Base-by-base conservation (phyloP, 1,139 yeast genomes). In the Yamadazyma pseudoaaseri region DNA sequence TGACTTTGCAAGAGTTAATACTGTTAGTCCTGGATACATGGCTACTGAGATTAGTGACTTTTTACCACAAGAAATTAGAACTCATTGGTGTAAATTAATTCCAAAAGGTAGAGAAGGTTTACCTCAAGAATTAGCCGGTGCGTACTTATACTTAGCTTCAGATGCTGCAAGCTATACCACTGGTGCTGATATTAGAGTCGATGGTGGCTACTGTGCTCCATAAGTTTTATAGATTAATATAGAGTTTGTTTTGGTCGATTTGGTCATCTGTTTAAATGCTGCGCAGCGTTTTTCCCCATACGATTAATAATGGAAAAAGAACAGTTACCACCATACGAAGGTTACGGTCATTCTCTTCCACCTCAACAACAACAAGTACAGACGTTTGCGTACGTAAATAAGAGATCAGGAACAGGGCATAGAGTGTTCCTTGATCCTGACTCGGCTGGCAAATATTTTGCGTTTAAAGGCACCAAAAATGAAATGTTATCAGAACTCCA, bases 11-110 rank as follows among this genome's bases (percentile, higher is more conserved):
- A 57, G 82, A 39, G 79, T 73, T 30, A 76, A 76, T 50, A 61
- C 76, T 23, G 69, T 76, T 16, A 65, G 78, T 11, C 82, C 82
- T 3, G 82, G 82, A 13, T 76, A 77, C 52, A 72, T 75, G 38
- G 54, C 52, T 30, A 72, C 79, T 10, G 81, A 80, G 28, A 71
- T 78, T 43, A 62, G 79, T 27, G 76, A 68, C 53, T 70, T 70
- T 30, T 57, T 67, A 23, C 67, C 70, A 9, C 48, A 47, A 11
- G 62, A 61, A 15, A 49, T 52, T 36, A 58, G 63, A 48, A 50
- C 53, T 35, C 58, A 54, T 36, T 64, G 70, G 71, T 58, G 60
- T 52, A 45, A 56, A 21, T 51, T 64, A 45, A 60, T 58, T 39
- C 70, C 70, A 18, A 55, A 56, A 54, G 70, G 70, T 14, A 61